These are phyloP conservation scores for Euphrasia confusa DNA, from an alignment of 257 asterid species.

Conservation along the genomic window DNA sequence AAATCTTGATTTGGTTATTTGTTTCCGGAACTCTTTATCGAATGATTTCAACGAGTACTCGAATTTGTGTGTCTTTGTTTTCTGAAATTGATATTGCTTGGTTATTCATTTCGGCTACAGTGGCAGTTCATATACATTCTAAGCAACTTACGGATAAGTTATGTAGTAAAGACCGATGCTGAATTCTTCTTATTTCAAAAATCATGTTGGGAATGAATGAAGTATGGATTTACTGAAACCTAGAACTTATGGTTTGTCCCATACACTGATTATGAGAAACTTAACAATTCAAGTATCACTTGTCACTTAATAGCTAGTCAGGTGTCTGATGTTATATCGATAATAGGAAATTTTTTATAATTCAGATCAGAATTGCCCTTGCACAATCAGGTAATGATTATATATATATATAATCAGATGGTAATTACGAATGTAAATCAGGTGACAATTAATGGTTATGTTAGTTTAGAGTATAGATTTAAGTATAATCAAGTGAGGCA, in stretches of 20 bases:
- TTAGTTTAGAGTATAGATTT: too few relatives aligned
- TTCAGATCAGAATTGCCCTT: too few relatives aligned
- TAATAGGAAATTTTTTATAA: too few relatives aligned
- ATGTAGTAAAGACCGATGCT: neutral
- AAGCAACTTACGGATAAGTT: neutral
- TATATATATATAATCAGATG: too few relatives aligned
- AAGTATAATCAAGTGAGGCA: too few relatives aligned
- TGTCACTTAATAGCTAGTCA: neutral
- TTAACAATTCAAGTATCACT: neutral
- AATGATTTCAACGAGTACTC: neutral
- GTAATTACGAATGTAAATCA: too few relatives aligned
- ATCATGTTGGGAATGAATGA: neutral
- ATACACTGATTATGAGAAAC: neutral
- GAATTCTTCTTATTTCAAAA: neutral
- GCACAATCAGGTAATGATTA: too few relatives aligned
- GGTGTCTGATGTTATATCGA: neutral
- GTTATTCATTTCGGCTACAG: too few relatives aligned
- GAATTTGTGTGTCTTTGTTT: neutral
- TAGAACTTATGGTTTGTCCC: constrained; percentile 1
- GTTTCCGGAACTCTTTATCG: neutral
- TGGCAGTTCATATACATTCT: neutral
- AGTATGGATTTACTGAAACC: neutral
- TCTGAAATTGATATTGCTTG: too few relatives aligned
- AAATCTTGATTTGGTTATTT: too few relatives aligned
- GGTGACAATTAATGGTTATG: too few relatives aligned